A percentile compares a stretch with the other conserved stretches of the same genome.
Conservation (phyloP, 2,329 filamentous ascomycete species). For the Ceratocystis albifundus region DNA sequence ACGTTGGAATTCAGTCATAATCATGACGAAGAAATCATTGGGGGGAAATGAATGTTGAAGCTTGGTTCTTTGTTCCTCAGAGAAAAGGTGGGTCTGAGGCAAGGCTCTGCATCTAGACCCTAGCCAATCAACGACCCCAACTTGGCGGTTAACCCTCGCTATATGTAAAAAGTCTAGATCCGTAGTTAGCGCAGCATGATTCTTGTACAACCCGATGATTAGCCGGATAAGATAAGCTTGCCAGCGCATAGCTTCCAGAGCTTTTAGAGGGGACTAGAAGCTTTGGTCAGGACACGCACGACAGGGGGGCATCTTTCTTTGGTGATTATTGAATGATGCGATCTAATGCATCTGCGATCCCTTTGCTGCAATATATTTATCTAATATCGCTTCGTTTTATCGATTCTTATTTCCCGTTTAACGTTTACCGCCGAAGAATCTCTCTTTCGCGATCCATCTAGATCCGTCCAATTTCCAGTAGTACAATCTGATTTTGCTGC, state of each 20-base stretch:
- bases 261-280: background rate
- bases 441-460: too few species aligned
- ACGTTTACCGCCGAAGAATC: too few species aligned
- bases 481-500: too few species aligned
- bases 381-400: background rate
- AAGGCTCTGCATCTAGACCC: constrained; percentile 5
- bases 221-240: constrained; percentile 16
- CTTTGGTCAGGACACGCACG: constrained; percentile 7
- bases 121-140: background rate
- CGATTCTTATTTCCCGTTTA: background rate
- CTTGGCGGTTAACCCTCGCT: background rate
- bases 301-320: background rate
- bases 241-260: background rate
- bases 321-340: background rate
- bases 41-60: background rate
- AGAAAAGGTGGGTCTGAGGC: constrained; percentile 4
- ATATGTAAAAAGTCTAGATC: too few species aligned
- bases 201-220: background rate
- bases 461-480: too few species aligned
- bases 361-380: background rate
- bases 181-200: too few species aligned
- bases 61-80: background rate
- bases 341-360: background rate
- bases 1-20: background rate
- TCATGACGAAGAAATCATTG: background rate